Conservation (phyloP, 805 yeast species). For the Candida koratica region DNA sequence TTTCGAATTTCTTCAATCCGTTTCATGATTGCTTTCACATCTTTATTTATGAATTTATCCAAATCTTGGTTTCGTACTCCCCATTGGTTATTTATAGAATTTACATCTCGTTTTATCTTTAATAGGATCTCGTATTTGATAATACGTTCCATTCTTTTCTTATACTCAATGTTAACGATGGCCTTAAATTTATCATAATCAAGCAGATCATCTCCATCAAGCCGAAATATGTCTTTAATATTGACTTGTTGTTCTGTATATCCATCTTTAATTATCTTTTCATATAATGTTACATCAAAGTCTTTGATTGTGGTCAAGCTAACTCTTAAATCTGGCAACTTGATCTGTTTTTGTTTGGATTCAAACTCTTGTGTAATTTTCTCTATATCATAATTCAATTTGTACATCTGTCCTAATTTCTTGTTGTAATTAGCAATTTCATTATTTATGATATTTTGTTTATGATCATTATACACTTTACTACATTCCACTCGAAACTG, state of each 20-base stretch:
- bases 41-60: conserved; percentile 26
- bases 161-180: conserved; percentile 32
- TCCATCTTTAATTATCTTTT: not conserved
- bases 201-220: conserved; percentile 21
- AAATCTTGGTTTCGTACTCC: conserved; percentile 28
- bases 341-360: conserved; percentile 18
- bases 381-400: conserved; percentile 24
- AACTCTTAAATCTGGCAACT: conserved; percentile 26
- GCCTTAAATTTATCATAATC: conserved; percentile 25
- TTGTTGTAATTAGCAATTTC: conserved; percentile 30
- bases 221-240: conserved; percentile 15
- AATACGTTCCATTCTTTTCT: conserved; percentile 28
- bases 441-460: conserved; percentile 18
- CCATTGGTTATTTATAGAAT: conserved; percentile 34
- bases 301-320: conserved; percentile 26
- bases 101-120: conserved; percentile 28
- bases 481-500: conserved; percentile 28
- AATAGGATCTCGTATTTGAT: conserved; percentile 34
- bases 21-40: conserved; percentile 22
- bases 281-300: conserved; percentile 14
- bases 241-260: conserved; percentile 15
- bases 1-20: conserved; percentile 28
- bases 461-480: conserved; percentile 23
- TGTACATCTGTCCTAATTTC: conserved; percentile 25
- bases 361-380: conserved; percentile 22